Conservation (phyloP, 129 eudicot genomes). For the Escallonia herrerae region DNA sequence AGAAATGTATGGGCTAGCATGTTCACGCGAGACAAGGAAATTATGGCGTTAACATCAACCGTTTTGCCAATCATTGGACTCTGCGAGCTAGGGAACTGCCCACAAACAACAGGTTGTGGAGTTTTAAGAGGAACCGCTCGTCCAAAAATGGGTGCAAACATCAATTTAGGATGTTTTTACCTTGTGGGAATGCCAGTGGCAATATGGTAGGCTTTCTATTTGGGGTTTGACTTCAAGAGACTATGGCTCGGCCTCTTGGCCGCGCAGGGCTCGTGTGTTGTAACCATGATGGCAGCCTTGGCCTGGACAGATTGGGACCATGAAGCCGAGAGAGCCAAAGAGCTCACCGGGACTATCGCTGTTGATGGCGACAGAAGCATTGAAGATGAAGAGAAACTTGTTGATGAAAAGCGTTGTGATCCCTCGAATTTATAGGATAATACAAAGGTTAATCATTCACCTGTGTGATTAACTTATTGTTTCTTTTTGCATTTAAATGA, state of each 20-base stretch:
- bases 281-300: slow-evolving; percentile 35
- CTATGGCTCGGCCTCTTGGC: slow-evolving; percentile 53
- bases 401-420: slow-evolving; percentile 1
- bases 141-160: slow-evolving; percentile 45
- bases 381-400: slow-evolving; percentile 9
- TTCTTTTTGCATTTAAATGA: background rate
- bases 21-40: slow-evolving; percentile 44
- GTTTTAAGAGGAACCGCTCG: slow-evolving; percentile 50
- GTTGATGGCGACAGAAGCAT: background rate
- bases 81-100: slow-evolving; percentile 57
- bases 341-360: slow-evolving; percentile 20
- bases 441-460: slow-evolving; percentile 4
- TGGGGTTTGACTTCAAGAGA: slow-evolving; percentile 36
- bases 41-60: slow-evolving; percentile 32
- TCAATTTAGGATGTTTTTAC: slow-evolving; percentile 50
- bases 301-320: slow-evolving; percentile 42
- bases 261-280: slow-evolving; percentile 42
- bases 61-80: slow-evolving; percentile 52
- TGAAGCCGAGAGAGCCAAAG: slow-evolving; percentile 40
- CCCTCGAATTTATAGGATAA: background rate
- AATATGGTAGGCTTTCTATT: slow-evolving; percentile 23
- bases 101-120: slow-evolving; percentile 56
- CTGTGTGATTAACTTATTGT: slow-evolving; percentile 9
- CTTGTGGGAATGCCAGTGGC: slow-evolving; percentile 57
- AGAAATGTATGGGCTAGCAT: slow-evolving; percentile 40